Conservation (phyloP, 805 yeast genomes). For the Phaffomyces thermotolerans region DNA sequence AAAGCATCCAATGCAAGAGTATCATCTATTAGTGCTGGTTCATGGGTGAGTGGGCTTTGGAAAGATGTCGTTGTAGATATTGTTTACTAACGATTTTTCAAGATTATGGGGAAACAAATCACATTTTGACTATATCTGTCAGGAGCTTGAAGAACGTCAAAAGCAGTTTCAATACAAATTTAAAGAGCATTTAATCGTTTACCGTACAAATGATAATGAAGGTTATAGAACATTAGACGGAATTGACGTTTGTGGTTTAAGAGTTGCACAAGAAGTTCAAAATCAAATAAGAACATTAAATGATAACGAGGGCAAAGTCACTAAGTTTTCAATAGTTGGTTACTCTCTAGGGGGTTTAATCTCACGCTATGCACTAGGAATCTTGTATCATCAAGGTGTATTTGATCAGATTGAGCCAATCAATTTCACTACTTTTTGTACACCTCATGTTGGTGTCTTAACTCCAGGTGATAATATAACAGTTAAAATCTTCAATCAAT, state of each 20-base stretch:
- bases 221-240: constrained; percentile 84
- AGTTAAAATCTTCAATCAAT: constrained; percentile 48
- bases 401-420: constrained; percentile 52
- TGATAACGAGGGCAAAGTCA: constrained; percentile 34
- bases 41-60: constrained; percentile 8
- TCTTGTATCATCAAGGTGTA: constrained; percentile 45
- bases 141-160: constrained; percentile 31
- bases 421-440: constrained; percentile 52
- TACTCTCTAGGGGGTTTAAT: constrained; percentile 84
- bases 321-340: constrained; percentile 68
- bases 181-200: constrained; percentile 15
- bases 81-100: constrained; percentile 1
- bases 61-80: neutral
- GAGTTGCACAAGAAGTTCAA: constrained; percentile 64
- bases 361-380: constrained; percentile 70
- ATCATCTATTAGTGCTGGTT: constrained; percentile 9
- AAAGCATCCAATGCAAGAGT: neutral
- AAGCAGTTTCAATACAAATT: constrained; percentile 21
- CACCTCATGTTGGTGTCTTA: constrained; percentile 64
- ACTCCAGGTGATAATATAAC: constrained; percentile 50
- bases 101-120: constrained; percentile 72
- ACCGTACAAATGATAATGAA: constrained; percentile 19
- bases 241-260: constrained; percentile 72
- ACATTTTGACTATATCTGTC: constrained; percentile 57
- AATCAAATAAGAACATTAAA: constrained; percentile 26